Percentiles rank a stretch among this genome's conserved stretches.
These are phyloP conservation scores for Leptographium lundbergii DNA, from an alignment of 2,329 filamentous ascomycete genomes.

Conservation along the genomic window DNA sequence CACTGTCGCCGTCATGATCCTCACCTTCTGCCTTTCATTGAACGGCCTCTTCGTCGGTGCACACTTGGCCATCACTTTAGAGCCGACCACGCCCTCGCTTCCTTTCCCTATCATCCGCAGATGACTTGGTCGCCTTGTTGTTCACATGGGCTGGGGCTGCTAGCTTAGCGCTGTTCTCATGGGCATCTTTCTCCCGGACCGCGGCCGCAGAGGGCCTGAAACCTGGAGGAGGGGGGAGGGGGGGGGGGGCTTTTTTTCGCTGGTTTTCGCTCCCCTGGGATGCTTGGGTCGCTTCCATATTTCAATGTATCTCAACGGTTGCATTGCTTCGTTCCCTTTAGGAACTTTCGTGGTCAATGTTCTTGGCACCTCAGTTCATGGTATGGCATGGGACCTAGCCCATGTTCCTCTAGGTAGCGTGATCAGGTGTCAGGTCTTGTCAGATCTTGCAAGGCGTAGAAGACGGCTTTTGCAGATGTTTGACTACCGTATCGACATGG, in stretches of 20 bases:
- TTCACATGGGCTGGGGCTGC: slow-evolving; percentile 55
- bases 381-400: slow-evolving; percentile 67
- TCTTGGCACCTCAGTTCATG: slow-evolving; percentile 60
- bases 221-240: slow-evolving; percentile 74
- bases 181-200: slow-evolving; percentile 55
- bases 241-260: slow-evolving; percentile 58
- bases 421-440: slow-evolving; percentile 51
- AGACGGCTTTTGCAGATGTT: slow-evolving; percentile 56
- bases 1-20: slow-evolving; percentile 59
- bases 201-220: slow-evolving; percentile 29
- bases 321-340: slow-evolving; percentile 57
- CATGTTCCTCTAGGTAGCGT: slow-evolving; percentile 44
- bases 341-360: slow-evolving; percentile 81
- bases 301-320: slow-evolving; percentile 57
- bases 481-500: slow-evolving; percentile 58
- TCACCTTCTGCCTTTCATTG: slow-evolving; percentile 58
- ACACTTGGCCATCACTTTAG: slow-evolving; percentile 56
- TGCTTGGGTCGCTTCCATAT: slow-evolving; percentile 64
- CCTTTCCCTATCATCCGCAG: slow-evolving; percentile 43
- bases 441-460: slow-evolving; percentile 49
- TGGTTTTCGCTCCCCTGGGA: slow-evolving; percentile 73
- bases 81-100: slow-evolving; percentile 46
- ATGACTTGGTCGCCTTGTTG: slow-evolving; percentile 49
- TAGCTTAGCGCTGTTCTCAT: slow-evolving; percentile 72
- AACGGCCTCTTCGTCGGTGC: slow-evolving; percentile 58